phyloP scores from a whole-genome alignment of 73 alveolate species.

The Paramecium biaurelia region DNA sequence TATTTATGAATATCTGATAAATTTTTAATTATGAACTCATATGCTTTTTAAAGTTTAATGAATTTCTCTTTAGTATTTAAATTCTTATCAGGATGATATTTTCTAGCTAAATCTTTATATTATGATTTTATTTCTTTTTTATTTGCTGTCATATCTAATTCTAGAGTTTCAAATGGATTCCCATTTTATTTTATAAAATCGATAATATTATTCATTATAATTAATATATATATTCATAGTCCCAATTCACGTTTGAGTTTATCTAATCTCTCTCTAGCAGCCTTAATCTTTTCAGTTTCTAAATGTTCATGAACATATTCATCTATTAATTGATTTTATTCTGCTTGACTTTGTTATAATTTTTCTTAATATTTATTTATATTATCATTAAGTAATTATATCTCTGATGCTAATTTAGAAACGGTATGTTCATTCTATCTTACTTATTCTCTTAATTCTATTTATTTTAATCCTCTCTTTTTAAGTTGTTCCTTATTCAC shows the following conservation, averaged over 20 bases:
- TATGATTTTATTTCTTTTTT: not conserved
- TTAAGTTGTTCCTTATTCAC: not conserved
- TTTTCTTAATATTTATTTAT: conserved; percentile 36
- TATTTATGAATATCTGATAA: not conserved
- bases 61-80: not conserved
- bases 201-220: not conserved
- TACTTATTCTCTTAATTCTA: not conserved
- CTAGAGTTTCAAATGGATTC: not conserved
- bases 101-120: not conserved
- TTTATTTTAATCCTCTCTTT: not conserved
- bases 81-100: conserved; percentile 17
- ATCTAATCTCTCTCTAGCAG: conserved; percentile 12
- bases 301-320: conserved; percentile 8
- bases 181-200: conserved; percentile 28
- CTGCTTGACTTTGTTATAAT: conserved; percentile 28
- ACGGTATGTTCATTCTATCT: not conserved
- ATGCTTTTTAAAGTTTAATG: not conserved
- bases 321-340: not conserved
- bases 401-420: not conserved
- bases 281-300: conserved; percentile 19
- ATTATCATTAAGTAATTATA: not conserved
- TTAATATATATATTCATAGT: not conserved
- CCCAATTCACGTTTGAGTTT: not conserved
- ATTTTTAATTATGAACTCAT: not conserved
- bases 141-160: not conserved